phyloP scores from a whole-genome alignment of 495 filamentous ascomycete genomes.

The Penicillium antarcticum region DNA sequence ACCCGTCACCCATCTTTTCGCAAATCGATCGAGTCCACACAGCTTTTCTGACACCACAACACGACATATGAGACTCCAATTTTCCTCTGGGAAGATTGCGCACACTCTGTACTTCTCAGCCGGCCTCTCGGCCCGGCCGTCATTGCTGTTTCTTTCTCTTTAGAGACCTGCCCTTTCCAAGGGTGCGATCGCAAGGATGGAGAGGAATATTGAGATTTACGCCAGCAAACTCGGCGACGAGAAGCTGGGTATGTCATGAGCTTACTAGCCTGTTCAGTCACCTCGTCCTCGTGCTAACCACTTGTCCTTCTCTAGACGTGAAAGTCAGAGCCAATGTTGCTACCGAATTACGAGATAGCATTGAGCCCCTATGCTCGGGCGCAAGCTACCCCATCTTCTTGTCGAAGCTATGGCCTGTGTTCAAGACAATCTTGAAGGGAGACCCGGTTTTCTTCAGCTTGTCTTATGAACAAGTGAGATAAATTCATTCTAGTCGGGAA shows the following conservation, averaged over 20 bases:
- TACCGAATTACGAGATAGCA: slow-evolving; percentile 76
- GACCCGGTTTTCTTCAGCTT: slow-evolving; percentile 88
- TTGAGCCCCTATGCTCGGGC: slow-evolving; percentile 68
- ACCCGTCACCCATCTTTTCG: slow-evolving; percentile 29
- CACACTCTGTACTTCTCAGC: slow-evolving; percentile 30
- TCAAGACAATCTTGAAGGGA: slow-evolving; percentile 78
- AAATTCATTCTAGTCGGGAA: neutral
- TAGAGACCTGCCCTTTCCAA: slow-evolving; percentile 23
- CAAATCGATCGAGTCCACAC: slow-evolving; percentile 57
- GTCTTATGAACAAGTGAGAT: slow-evolving; percentile 73
- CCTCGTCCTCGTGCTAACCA: neutral
- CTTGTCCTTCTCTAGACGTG: slow-evolving; percentile 53
- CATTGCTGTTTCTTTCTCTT: slow-evolving; percentile 17
- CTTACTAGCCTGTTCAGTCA: neutral
- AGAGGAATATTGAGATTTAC: slow-evolving; percentile 58
- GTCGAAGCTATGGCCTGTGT: slow-evolving; percentile 82
- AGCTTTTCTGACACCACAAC: slow-evolving; percentile 42
- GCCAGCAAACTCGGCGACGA: slow-evolving; percentile 58
- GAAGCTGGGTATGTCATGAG: slow-evolving; percentile 50
- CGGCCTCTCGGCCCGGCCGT: slow-evolving; percentile 45
- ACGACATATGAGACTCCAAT: slow-evolving; percentile 45
- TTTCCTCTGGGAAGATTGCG: slow-evolving; percentile 23
- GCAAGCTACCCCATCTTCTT: slow-evolving; percentile 72
- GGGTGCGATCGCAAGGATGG: slow-evolving; percentile 35
- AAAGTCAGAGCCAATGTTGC: slow-evolving; percentile 74